phyloP scores from a whole-genome alignment of 1,284 basidiomycete genomes.

The Amylostereum chailletii region DNA sequence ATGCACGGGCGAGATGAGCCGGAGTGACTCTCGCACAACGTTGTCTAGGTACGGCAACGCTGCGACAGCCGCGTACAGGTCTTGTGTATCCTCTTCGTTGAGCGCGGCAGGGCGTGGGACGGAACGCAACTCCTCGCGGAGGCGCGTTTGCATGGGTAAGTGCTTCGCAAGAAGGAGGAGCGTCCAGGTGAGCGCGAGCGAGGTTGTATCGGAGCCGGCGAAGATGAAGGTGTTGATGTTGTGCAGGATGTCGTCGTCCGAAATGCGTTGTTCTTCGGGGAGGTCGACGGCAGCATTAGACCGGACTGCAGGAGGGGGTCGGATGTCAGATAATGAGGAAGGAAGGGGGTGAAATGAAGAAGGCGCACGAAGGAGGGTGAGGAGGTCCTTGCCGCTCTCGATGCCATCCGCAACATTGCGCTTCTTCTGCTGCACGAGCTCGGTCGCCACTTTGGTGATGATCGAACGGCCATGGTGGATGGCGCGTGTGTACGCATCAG shows the following conservation, averaged over 20 bases:
- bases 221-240: constrained; percentile 85
- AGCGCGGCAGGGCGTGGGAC: constrained; percentile 31
- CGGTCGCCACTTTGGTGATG: constrained; percentile 60
- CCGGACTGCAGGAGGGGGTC: constrained; percentile 41
- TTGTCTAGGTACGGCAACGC: constrained; percentile 70
- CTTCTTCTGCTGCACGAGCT: constrained; percentile 65
- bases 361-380: constrained; percentile 28
- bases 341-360: background rate
- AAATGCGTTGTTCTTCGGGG: constrained; percentile 60
- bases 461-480: constrained; percentile 48
- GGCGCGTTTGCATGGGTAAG: constrained; percentile 50
- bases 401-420: constrained; percentile 51
- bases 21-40: constrained; percentile 64
- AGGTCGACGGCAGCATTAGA: constrained; percentile 61
- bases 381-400: constrained; percentile 50
- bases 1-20: constrained; percentile 74
- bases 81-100: constrained; percentile 49
- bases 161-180: constrained; percentile 61
- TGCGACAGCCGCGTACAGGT: constrained; percentile 48
- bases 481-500: constrained; percentile 38
- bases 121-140: constrained; percentile 51
- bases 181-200: constrained; percentile 72
- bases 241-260: constrained; percentile 72
- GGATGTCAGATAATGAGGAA: constrained; percentile 1
- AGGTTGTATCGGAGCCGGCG: constrained; percentile 80